Base-by-base conservation (phyloP, 73 alveolate genomes). In the Durusdinium trenchii region DNA sequence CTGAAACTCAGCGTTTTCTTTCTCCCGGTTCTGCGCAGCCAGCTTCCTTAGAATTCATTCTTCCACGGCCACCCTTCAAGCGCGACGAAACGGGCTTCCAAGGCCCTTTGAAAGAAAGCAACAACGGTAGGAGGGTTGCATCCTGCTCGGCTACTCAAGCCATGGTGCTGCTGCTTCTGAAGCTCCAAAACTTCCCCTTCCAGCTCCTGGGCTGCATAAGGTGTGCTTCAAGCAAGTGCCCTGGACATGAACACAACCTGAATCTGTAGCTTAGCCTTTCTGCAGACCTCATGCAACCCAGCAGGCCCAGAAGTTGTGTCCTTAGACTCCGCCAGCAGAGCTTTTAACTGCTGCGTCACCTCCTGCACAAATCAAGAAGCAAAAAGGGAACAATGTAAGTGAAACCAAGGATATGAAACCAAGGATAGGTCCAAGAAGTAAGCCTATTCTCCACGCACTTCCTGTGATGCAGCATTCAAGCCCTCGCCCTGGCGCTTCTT, bases 1-100 rank as follows among this genome's bases (percentile, higher is more conserved):
- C 48, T 91, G 98, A 48, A 91, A 91, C 76, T 91, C 98, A 10
- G 90, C 50, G 45, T 91, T 91, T 78, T 91, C 98, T 78, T 91
- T 91, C 98, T 91, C 98, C 48, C 98, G 84, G 89, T 91, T 91
- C 61, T 91, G 98, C 6, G 98, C 98, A 7, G 98, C 87, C 90
- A 91, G 89, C 61, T 91, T 67, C 98, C 98, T 91, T 23, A 47
- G 82, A 9, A n/a, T 9, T 38, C 42, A 12, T 23, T 23, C 12
- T 23, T 23, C 69, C 69, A 12, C 73, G 30, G 30, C 18, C 18
- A 60, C 18, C 69, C 69, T 16, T 57, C 32, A 57, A 57, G 23
- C 23, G 23, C 69, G 69, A 57, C 12, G 32, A 23, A 57, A 57
- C 23, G 69, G 23, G 32, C 69, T 57, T 60, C 30, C 30, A 32